Conservation (phyloP, 148 eudicot species). For the Cornus kousa region DNA sequence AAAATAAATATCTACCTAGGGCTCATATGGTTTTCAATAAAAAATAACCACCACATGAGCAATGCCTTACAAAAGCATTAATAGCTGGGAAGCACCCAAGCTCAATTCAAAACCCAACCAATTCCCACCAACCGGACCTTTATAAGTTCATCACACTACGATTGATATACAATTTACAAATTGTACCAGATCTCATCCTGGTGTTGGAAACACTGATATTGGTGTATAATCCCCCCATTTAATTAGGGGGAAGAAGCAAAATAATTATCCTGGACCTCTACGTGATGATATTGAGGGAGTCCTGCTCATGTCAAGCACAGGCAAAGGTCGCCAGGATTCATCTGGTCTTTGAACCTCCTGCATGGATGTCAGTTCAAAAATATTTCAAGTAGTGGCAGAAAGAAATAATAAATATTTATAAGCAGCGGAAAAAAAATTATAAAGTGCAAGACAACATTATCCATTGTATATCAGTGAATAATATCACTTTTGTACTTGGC, state of each 20-base stretch:
- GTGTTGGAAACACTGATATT: slow-evolving; percentile 21
- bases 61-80: slow-evolving; percentile 21
- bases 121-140: slow-evolving; percentile 16
- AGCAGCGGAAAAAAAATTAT: no score
- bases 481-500: neutral
- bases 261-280: slow-evolving; percentile 47
- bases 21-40: slow-evolving; percentile 30
- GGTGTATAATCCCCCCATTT: slow-evolving; percentile 10
- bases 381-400: no score
- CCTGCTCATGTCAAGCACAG: slow-evolving; percentile 36
- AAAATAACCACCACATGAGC: slow-evolving; percentile 55
- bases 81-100: slow-evolving; percentile 31
- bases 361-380: neutral
- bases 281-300: slow-evolving; percentile 47
- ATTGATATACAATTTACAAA: slow-evolving; percentile 74
- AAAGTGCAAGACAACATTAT: neutral
- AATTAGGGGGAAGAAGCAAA: slow-evolving; percentile 20
- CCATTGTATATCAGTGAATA: neutral
- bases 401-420: no score
- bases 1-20: slow-evolving; percentile 18
- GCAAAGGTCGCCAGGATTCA: slow-evolving; percentile 33
- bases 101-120: slow-evolving; percentile 17
- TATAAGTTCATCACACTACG: slow-evolving; percentile 23
- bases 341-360: slow-evolving; percentile 57
- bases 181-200: slow-evolving; percentile 30